These are phyloP conservation scores for Nemania sp. DNA, from an alignment of 2,329 filamentous ascomycete species.

Conservation along the genomic window DNA sequence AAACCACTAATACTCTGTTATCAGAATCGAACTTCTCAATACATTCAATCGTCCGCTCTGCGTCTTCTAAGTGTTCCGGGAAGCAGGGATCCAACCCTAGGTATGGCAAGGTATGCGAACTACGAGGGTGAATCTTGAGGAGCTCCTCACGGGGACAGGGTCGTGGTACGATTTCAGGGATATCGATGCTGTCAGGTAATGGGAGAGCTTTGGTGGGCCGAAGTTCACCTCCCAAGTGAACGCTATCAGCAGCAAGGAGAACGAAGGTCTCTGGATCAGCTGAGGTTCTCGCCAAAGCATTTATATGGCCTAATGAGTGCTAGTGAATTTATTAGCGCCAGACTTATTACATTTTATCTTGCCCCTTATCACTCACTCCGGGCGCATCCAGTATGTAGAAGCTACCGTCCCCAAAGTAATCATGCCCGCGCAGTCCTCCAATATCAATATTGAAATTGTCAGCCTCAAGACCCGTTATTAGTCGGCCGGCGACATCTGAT, in stretches of 20 bases:
- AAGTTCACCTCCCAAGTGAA: not conserved
- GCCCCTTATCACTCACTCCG: not conserved
- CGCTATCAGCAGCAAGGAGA: not conserved
- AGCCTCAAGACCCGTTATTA: not conserved
- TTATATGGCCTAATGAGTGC: not conserved
- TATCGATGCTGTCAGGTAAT: not conserved
- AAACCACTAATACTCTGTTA: not conserved
- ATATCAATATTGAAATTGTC: not conserved
- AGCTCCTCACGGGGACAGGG: not conserved
- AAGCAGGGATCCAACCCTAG: not conserved
- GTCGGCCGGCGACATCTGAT: not conserved
- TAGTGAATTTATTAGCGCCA: not conserved
- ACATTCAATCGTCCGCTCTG: not conserved
- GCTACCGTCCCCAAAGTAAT: conserved; percentile 13
- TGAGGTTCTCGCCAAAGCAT: not conserved
- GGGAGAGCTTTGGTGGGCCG: not conserved
- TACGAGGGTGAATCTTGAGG: not conserved
- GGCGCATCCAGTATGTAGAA: not conserved
- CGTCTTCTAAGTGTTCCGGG: not conserved
- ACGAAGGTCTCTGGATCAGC: not conserved
- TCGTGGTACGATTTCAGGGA: not conserved
- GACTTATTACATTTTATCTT: not conserved
- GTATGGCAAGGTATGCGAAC: not conserved
- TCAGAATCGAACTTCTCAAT: not conserved
- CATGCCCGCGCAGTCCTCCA: not conserved